phyloP scores from a whole-genome alignment of 306 rosid species.

The Canavalia ensiformis region DNA sequence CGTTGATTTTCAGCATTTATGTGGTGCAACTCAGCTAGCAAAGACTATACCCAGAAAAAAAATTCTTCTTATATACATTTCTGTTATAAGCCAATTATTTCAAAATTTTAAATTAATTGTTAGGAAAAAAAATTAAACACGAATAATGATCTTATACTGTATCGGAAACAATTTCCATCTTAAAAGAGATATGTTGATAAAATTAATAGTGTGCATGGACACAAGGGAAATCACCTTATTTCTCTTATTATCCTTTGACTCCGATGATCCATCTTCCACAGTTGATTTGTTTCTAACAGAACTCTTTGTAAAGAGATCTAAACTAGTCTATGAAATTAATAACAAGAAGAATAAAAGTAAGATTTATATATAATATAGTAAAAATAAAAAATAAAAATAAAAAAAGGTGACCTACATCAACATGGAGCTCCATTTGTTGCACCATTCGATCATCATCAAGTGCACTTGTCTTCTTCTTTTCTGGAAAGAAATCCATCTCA shows the following conservation, averaged over 20 bases:
- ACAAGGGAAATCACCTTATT: conserved; percentile 8
- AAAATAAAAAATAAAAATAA: not conserved
- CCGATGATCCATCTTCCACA: conserved; percentile 52
- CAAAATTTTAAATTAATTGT: not conserved
- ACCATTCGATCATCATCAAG: conserved; percentile 24
- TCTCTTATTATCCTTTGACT: conserved; percentile 40
- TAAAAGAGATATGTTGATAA: not conserved
- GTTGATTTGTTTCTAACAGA: conserved; percentile 28
- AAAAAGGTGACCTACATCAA: conserved; percentile 48
- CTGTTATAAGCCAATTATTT: not conserved
- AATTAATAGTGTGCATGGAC: not conserved
- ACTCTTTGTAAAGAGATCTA: conserved; percentile 59
- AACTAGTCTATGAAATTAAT: conserved; percentile 54
- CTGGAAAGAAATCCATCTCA: conserved; percentile 66
- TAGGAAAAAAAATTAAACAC: too few species aligned
- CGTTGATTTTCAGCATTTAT: conserved; percentile 56
- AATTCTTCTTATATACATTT: not conserved
- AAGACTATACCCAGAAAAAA: conserved; percentile 41
- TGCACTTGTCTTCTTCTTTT: conserved; percentile 1
- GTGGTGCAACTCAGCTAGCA: conserved; percentile 53
- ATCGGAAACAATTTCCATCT: not conserved
- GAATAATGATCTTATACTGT: not conserved
- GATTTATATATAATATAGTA: not conserved
- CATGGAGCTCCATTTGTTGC: conserved; percentile 45
- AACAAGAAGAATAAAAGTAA: not conserved